Evolutionary conservation across 495 filamentous ascomycete species (phyloP).

Genomic region (Lophium mytilinum): DNA sequence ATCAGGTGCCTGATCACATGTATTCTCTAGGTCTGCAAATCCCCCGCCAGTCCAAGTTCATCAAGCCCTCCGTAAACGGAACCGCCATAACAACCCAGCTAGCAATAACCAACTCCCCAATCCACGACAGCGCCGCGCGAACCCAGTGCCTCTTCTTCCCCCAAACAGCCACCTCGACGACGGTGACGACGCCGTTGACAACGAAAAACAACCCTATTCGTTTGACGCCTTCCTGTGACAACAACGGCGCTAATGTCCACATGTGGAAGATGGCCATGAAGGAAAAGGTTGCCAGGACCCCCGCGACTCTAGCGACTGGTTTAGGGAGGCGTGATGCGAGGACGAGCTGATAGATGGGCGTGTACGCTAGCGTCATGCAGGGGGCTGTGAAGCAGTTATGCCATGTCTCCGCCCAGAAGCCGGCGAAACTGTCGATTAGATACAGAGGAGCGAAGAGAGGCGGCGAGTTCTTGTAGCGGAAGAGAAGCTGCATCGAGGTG

Average conservation of each 20-base stretch:
- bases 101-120: constrained; percentile 29
- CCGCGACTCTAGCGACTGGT: constrained; percentile 22
- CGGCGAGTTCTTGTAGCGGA: constrained; percentile 32
- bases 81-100: constrained; percentile 29
- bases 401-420: constrained; percentile 37
- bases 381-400: constrained; percentile 36
- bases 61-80: constrained; percentile 30
- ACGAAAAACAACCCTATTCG: constrained; percentile 33
- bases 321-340: constrained; percentile 26
- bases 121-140: constrained; percentile 29
- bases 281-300: constrained; percentile 30
- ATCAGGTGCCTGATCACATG: too few relatives aligned
- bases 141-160: constrained; percentile 31
- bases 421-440: constrained; percentile 28
- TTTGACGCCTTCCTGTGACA: constrained; percentile 18
- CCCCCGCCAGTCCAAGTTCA: constrained; percentile 25
- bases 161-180: constrained; percentile 31
- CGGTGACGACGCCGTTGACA: constrained; percentile 31
- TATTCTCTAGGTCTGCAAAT: constrained; percentile 18
- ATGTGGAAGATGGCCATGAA: constrained; percentile 35
- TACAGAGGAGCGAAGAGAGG: constrained; percentile 36
- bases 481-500: constrained; percentile 30
- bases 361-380: constrained; percentile 30
- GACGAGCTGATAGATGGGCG: constrained; percentile 23
- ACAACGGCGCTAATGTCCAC: constrained; percentile 29